These are phyloP conservation scores for Hyphopichia buzzinii DNA, from an alignment of 1,139 yeast species.

Conservation along the genomic window DNA sequence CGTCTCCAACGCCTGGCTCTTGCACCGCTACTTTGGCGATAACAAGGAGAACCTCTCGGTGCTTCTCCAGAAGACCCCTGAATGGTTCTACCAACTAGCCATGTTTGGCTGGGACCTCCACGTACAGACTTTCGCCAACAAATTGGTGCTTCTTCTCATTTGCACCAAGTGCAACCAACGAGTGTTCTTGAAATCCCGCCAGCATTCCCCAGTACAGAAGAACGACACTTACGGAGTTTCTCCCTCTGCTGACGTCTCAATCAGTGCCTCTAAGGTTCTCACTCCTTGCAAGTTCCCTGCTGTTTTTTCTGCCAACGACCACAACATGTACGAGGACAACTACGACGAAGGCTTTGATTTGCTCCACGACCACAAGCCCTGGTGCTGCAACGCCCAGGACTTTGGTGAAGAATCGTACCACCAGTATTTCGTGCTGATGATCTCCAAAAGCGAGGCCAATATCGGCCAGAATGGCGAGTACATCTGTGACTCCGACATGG, in stretches of 20 bases:
- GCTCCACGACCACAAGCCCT: constrained; percentile 29
- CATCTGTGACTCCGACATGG: constrained; percentile 14
- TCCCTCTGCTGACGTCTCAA: constrained; percentile 8
- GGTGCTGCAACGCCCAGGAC: constrained; percentile 29
- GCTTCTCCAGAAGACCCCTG: constrained; percentile 22
- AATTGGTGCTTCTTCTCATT: constrained; percentile 28
- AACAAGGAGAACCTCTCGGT: constrained; percentile 34
- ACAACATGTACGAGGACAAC: constrained; percentile 8
- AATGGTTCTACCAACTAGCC: constrained; percentile 35
- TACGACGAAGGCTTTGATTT: constrained; percentile 23
- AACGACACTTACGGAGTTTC: constrained; percentile 4
- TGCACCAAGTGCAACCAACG: constrained; percentile 40
- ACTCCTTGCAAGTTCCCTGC: constrained; percentile 35
- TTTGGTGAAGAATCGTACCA: constrained; percentile 14
- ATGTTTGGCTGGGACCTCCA: constrained; percentile 38
- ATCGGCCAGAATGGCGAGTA: constrained; percentile 29
- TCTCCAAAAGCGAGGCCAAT: constrained; percentile 18
- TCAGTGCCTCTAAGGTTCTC: constrained; percentile 23
- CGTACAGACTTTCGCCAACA: constrained; percentile 28
- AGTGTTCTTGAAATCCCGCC: constrained; percentile 22
- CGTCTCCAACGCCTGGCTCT: constrained; percentile 32
- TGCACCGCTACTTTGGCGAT: constrained; percentile 26
- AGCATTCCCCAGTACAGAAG: constrained; percentile 7
- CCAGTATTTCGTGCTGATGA: constrained; percentile 25
- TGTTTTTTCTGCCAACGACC: constrained; percentile 3